Base-by-base conservation (phyloP, 805 yeast species). In the Clavispora santaluciae region DNA sequence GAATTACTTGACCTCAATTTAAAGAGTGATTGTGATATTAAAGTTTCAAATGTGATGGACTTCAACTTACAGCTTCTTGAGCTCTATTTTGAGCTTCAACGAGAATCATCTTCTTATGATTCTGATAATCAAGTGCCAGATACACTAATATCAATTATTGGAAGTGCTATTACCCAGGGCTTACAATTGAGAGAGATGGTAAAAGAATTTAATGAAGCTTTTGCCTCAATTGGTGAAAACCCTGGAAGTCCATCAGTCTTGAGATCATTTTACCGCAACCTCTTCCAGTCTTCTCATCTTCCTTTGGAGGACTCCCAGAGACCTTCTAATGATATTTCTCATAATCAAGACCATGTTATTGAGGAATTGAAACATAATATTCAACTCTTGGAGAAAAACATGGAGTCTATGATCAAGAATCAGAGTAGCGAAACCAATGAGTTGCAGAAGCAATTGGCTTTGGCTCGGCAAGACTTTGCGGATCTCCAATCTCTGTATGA, bases 351-450 rank as follows among this genome's bases (percentile, higher is more conserved):
- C 9, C 50, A 44, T 18, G 37, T 46, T 11, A 54, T 76, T 12
- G 70, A 69, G 26, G 79, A 78, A 35, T 56, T 74, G 11, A 56
- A 61, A 10, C 55, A 77, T 40, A 76, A 73, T 45, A 61, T 77
- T 8, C 58, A 64, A 7, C 61, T 76, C 2, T 52, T 78, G 26
- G 72, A 75, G 45, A 61, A 65, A 5, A 75, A 73, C 46, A 55
- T 77, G 49, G 48, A 47, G 12, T 57, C 65, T 3, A 53, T 65
- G 5, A 55, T 58, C 28, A 50, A 50, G 0, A 60, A 62, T 13
- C 51, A 59, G 35, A 68, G 66, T 23, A 44, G 46, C 8, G 56
- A 53, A 13, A 38, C 66, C 3, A 35, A 44, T 1, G 50, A 55
- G 5, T 48, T n/a, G 11, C 36, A 46, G 6, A 21, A 48, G 3